Conservation (phyloP, 2,329 filamentous ascomycete genomes). For the Cytospora piceae region DNA sequence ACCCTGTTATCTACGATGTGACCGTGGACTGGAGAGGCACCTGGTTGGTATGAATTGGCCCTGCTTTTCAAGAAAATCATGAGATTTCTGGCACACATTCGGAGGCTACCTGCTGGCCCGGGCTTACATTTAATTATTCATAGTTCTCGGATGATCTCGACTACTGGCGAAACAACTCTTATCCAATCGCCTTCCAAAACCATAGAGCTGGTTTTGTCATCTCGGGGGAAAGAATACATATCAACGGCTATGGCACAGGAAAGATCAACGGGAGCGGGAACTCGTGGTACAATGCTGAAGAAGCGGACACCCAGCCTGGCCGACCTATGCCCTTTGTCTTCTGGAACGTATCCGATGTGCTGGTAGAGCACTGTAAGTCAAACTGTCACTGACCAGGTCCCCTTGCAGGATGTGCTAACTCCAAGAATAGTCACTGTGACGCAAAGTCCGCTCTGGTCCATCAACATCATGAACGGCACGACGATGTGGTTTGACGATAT, state of each 20-base stretch:
- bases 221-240: conserved; percentile 52
- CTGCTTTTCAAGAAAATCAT: neutral
- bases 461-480: conserved; percentile 63
- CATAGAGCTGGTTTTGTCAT: conserved; percentile 58
- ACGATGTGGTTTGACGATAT: conserved; percentile 57
- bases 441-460: conserved; percentile 55
- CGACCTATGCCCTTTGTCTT: conserved; percentile 62
- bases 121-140: conserved; percentile 5
- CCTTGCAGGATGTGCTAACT: neutral
- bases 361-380: conserved; percentile 50
- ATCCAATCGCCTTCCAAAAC: conserved; percentile 58
- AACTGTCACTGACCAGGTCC: neutral
- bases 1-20: conserved; percentile 54
- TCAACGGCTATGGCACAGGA: conserved; percentile 56
- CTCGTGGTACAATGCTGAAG: conserved; percentile 56
- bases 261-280: conserved; percentile 59
- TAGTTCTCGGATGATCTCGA: conserved; percentile 53
- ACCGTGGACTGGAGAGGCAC: conserved; percentile 56
- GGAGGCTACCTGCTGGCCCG: conserved; percentile 3
- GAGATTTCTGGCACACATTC: neutral
- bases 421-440: conserved; percentile 46
- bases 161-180: conserved; percentile 59
- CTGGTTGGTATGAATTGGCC: conserved; percentile 46
- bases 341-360: conserved; percentile 60
- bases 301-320: conserved; percentile 50